These are phyloP conservation scores for Plectosphaerella cucumerina DNA, from an alignment of 2,329 filamentous ascomycete species.

Conservation along the genomic window DNA sequence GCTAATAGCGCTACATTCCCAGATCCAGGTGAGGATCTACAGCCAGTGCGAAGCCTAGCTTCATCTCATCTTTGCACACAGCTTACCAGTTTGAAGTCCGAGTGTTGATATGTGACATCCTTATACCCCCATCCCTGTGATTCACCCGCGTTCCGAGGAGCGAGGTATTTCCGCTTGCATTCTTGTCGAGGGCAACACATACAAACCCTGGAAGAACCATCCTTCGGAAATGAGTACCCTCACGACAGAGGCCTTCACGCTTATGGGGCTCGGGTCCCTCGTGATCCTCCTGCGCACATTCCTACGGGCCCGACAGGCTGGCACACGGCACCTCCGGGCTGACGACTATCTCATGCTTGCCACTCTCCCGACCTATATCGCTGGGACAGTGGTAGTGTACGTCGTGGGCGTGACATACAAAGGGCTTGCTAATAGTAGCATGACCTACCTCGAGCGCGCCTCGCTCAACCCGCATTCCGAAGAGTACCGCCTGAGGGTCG, in stretches of 20 bases:
- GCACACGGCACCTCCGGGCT: conserved; percentile 42
- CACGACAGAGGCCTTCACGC: conserved; percentile 31
- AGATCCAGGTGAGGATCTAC: too few relatives aligned
- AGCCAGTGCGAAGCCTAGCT: too few relatives aligned
- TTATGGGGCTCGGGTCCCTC: conserved; percentile 44
- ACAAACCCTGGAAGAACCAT: too few relatives aligned
- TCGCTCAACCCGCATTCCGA: neutral
- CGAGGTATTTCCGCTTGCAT: too few relatives aligned
- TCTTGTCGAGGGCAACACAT: too few relatives aligned
- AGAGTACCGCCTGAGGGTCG: conserved; percentile 24
- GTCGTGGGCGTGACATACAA: conserved; percentile 30
- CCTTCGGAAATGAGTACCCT: too few relatives aligned
- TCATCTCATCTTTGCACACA: too few relatives aligned
- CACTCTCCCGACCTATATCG: conserved; percentile 6
- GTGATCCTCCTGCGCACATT: conserved; percentile 47
- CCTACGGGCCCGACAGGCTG: conserved; percentile 42
- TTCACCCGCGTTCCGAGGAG: too few relatives aligned
- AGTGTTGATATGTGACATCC: too few relatives aligned
- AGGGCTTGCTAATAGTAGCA: neutral
- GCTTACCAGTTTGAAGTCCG: too few relatives aligned
- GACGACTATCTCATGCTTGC: conserved; percentile 47
- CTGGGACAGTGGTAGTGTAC: conserved; percentile 21
- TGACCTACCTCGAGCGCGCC: neutral
- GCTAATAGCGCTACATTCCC: too few relatives aligned
- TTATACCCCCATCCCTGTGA: too few relatives aligned